Evolutionary conservation across 2,329 filamentous ascomycete species (phyloP).

Genomic region (Pyricularia sp.): DNA sequence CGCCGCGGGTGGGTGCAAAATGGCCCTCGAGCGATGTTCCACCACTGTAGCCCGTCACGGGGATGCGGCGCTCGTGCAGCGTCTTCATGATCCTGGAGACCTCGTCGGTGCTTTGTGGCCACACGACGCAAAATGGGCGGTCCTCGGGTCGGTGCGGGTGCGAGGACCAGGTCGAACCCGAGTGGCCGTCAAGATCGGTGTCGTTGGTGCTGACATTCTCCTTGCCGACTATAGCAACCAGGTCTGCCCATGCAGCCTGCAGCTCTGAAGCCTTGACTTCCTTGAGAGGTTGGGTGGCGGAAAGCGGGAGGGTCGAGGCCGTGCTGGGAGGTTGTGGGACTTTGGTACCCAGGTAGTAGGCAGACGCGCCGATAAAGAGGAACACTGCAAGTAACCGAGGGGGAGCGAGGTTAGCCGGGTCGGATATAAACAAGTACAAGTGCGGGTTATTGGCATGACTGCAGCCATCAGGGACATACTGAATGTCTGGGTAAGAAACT

Average conservation of each 20-base stretch:
- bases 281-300: conserved; percentile 35
- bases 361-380: conserved; percentile 37
- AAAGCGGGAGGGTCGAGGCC: conserved; percentile 50
- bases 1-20: conserved; percentile 72
- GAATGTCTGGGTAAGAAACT: conserved; percentile 20
- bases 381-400: conserved; percentile 25
- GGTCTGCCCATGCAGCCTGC: conserved; percentile 62
- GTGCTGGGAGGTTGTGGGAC: conserved; percentile 40
- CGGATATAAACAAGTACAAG: too few species aligned
- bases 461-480: conserved; percentile 22
- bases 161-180: conserved; percentile 54
- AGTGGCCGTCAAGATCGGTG: conserved; percentile 45
- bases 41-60: conserved; percentile 79
- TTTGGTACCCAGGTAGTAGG: conserved; percentile 51
- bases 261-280: conserved; percentile 53
- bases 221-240: conserved; percentile 52
- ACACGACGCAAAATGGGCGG: conserved; percentile 62
- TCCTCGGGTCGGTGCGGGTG: conserved; percentile 39
- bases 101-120: conserved; percentile 68
- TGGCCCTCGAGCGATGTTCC: conserved; percentile 88
- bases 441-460: neutral
- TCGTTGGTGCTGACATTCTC: conserved; percentile 54
- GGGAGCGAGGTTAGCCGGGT: neutral
- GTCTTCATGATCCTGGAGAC: conserved; percentile 83
- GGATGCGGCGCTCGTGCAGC: conserved; percentile 71